Evolutionary conservation across 2,329 filamentous ascomycete species (phyloP), one percentile per base, ranked within the genome.

Genomic region (Xylaria sp.): DNA sequence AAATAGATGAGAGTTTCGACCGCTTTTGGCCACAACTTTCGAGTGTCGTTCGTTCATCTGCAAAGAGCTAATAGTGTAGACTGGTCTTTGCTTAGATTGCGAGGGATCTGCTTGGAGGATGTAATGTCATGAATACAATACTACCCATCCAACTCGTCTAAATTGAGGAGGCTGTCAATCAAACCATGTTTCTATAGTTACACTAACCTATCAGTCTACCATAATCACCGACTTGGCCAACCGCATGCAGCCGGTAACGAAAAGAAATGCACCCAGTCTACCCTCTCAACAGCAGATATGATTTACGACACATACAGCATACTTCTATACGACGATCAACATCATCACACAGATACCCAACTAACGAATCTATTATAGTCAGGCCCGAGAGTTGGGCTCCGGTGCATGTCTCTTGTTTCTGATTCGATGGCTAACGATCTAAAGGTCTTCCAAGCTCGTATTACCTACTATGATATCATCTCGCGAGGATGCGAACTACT

Each of bases 391-490:
- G 46, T 9, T 49, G 2, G 9, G 9, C 28, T 31, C 28, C 28
- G 28, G 4, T 5, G 28, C 28, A n/a, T n/a, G n/a, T n/a, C n/a
- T n/a, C 17, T 52, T 14, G 46, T n/a, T 45, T 15, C n/a, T 17
- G n/a, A 17, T 33, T n/a, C n/a, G 46, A 37, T 14, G 45, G 33
- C 23, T 23, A 37, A 28, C 21, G 14, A 37, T 37, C 14, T 46
- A 46, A 15, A n/a, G 33, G n/a, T 35, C 38, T 45, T 19, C 12
- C 12, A n/a, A 19, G 19, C 38, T 58, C 51, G 43, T 55, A 49
- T 60, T 50, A 38, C 23, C 17, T 19, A 4, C 23, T 40, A 54
- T 55, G 51, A 60, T 50, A 49, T 55, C 35, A 43, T 35, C 23
- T 7, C 8, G 14, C 45, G 19, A 8, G 46, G 28, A 33, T 31